A percentile compares a stretch with the other conserved stretches of the same genome.
These are phyloP conservation scores for Ampelomyces quisqualis DNA, from an alignment of 2,329 filamentous ascomycete species.

Conservation along the genomic window DNA sequence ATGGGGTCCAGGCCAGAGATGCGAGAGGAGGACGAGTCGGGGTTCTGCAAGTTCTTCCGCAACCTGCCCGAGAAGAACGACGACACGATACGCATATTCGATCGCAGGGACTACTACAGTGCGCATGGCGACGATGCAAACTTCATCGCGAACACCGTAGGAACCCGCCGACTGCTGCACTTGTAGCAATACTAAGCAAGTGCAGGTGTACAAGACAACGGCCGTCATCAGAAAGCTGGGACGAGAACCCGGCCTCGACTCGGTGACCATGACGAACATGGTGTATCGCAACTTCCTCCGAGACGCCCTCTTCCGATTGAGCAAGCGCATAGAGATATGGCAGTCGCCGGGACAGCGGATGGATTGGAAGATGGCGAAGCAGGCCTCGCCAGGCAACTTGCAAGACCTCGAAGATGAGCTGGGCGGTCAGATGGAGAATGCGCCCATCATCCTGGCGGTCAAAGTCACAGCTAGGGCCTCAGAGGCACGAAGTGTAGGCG, in stretches of 20 bases:
- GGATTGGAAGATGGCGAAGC: conserved; percentile 87
- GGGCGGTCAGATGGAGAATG: conserved; percentile 79
- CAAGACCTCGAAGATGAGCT: conserved; percentile 97
- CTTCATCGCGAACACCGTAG: conserved; percentile 76
- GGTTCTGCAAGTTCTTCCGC: conserved; percentile 96
- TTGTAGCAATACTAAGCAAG: neutral
- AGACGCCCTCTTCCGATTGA: conserved; percentile 87
- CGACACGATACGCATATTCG: conserved; percentile 85
- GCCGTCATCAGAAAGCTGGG: conserved; percentile 91
- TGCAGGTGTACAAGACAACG: conserved; percentile 90
- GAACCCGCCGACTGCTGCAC: conserved; percentile 10
- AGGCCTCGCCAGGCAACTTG: conserved; percentile 91
- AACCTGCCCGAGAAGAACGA: conserved; percentile 70
- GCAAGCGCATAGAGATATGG: conserved; percentile 91
- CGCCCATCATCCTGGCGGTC: conserved; percentile 92
- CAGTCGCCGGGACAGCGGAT: conserved; percentile 70
- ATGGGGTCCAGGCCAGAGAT: conserved; percentile 61
- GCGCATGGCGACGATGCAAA: conserved; percentile 84
- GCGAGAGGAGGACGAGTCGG: conserved; percentile 88
- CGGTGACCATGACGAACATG: conserved; percentile 92
- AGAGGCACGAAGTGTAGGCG: conserved; percentile 83
- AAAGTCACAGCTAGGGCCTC: conserved; percentile 86
- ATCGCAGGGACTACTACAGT: conserved; percentile 92
- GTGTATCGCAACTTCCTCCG: conserved; percentile 95
- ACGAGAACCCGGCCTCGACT: conserved; percentile 79